phyloP scores from a whole-genome alignment of 2,329 filamentous ascomycete genomes.

The Endothia cerciana region DNA sequence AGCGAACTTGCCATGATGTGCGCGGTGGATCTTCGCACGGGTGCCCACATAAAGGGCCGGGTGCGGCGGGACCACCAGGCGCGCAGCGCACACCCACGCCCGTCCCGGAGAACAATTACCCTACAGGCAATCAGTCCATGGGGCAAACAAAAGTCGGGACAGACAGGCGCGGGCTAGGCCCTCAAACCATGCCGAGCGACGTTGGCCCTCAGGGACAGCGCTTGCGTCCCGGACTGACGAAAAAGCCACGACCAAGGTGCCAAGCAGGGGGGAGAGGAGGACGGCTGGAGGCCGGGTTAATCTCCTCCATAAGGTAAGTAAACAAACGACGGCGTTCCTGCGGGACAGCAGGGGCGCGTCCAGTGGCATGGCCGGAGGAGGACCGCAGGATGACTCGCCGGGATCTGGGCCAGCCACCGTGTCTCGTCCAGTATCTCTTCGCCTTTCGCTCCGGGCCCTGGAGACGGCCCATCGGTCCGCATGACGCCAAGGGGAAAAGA shows the following conservation, averaged over 20 bases:
- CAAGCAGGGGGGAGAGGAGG: too few relatives aligned
- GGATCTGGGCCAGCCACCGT: background rate
- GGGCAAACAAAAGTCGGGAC: background rate
- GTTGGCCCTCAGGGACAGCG: too few relatives aligned
- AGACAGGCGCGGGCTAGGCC: background rate
- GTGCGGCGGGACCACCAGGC: slow-evolving; percentile 17
- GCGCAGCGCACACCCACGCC: slow-evolving; percentile 13
- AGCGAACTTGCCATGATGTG: slow-evolving; percentile 25
- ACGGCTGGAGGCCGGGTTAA: background rate
- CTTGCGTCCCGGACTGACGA: too few relatives aligned
- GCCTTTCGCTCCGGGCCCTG: background rate
- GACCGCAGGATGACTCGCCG: background rate
- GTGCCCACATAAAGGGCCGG: slow-evolving; percentile 20
- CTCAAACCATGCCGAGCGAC: background rate
- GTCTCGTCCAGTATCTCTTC: background rate
- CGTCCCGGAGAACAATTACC: slow-evolving; percentile 11
- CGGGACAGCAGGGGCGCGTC: background rate
- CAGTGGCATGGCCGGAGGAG: background rate
- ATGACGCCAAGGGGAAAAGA: slow-evolving; percentile 10
- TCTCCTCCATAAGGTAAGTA: background rate
- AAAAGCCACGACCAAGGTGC: too few relatives aligned
- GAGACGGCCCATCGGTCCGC: background rate
- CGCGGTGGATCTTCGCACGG: slow-evolving; percentile 23
- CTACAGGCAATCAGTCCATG: background rate
- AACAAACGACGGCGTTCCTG: background rate